Percentiles rank a stretch among this genome's conserved stretches.
phyloP scores from a whole-genome alignment of 805 yeast species.

The Metschnikowia picachoensis region DNA sequence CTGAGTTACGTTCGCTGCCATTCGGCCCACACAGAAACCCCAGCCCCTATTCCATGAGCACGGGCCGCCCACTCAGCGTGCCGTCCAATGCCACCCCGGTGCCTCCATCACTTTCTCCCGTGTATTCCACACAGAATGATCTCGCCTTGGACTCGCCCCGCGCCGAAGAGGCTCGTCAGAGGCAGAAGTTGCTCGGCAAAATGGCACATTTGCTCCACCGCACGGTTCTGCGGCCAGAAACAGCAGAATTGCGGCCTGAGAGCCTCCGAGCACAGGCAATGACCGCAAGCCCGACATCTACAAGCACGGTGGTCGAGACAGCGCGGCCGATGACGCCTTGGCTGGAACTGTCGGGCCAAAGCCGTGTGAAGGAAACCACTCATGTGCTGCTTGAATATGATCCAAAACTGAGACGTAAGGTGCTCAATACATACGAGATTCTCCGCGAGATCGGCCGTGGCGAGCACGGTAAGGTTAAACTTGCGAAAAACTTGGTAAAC shows the following conservation, averaged over 20 bases:
- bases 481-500: slow-evolving; percentile 70
- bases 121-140: background rate
- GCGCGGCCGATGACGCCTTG: slow-evolving; percentile 3
- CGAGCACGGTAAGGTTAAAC: slow-evolving; percentile 97
- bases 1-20: background rate
- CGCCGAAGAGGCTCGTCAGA: slow-evolving; percentile 15
- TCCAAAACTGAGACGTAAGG: slow-evolving; percentile 76
- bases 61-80: slow-evolving; percentile 5
- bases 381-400: slow-evolving; percentile 81
- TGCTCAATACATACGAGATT: slow-evolving; percentile 86
- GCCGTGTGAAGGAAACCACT: slow-evolving; percentile 62
- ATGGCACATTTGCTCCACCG: slow-evolving; percentile 30
- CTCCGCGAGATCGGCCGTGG: slow-evolving; percentile 86
- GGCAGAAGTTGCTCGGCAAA: slow-evolving; percentile 29
- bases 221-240: slow-evolving; percentile 1
- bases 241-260: background rate
- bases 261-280: background rate
- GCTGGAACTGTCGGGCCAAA: slow-evolving; percentile 4
- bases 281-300: slow-evolving; percentile 1
- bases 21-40: background rate
- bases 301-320: background rate
- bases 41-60: background rate
- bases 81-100: slow-evolving; percentile 6
- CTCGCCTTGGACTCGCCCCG: background rate
- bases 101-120: slow-evolving; percentile 3